These are phyloP conservation scores for Citrus medica DNA, from an alignment of 345 rosid species.

Conservation along the genomic window DNA sequence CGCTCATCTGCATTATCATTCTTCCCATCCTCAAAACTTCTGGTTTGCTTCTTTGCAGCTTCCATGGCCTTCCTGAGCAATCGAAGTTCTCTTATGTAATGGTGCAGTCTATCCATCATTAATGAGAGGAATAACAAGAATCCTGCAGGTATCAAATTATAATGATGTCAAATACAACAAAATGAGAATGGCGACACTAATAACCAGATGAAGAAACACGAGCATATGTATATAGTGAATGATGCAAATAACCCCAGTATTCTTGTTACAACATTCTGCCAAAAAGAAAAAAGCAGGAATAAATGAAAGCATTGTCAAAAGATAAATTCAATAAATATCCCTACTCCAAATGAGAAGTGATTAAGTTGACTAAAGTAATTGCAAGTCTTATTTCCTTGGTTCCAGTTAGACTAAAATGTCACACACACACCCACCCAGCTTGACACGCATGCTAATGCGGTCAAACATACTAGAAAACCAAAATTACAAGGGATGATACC, in stretches of 20 bases:
- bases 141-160: slow-evolving; percentile 36
- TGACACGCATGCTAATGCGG: not conserved
- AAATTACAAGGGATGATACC: not conserved
- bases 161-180: not conserved
- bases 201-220: not conserved
- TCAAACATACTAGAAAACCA: not conserved
- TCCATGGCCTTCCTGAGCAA: slow-evolving; percentile 77
- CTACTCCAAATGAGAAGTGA: not conserved
- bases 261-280: not conserved
- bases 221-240: not conserved
- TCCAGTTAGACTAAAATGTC: not conserved
- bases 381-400: not conserved
- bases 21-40: slow-evolving; percentile 57
- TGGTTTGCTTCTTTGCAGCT: slow-evolving; percentile 63
- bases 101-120: slow-evolving; percentile 87
- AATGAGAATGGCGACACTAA: not conserved
- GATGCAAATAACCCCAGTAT: not conserved
- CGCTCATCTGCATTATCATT: slow-evolving; percentile 39
- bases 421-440: not conserved
- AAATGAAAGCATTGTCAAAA: not conserved
- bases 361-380: not conserved
- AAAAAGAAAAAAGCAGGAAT: not conserved
- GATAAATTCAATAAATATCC: not conserved
- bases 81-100: slow-evolving; percentile 80
- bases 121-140: slow-evolving; percentile 69